phyloP scores from a whole-genome alignment of 1,284 basidiomycete species.

The Coniferiporia weirii region DNA sequence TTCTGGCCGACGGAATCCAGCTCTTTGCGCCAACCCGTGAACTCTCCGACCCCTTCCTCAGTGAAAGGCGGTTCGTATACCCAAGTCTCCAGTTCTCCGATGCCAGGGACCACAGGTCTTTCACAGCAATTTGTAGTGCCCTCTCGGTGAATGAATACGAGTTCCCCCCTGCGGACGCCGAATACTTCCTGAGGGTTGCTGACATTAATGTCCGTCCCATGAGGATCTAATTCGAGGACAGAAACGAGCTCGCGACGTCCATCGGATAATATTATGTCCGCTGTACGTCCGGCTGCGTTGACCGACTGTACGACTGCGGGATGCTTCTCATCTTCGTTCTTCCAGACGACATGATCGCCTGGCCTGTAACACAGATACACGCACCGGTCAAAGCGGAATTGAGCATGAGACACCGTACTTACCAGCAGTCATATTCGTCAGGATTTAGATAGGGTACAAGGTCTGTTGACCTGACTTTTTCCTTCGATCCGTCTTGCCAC shows the following conservation, averaged over 20 bases:
- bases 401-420: constrained; percentile 24
- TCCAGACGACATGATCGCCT: constrained; percentile 88
- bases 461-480: constrained; percentile 54
- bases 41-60: constrained; percentile 40
- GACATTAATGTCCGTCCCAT: constrained; percentile 42
- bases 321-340: constrained; percentile 61
- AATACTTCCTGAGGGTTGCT: constrained; percentile 46
- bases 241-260: constrained; percentile 63
- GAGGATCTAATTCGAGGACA: constrained; percentile 83
- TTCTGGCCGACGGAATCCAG: constrained; percentile 58
- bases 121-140: constrained; percentile 64
- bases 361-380: constrained; percentile 50
- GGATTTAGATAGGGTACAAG: constrained; percentile 81
- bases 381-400: background rate
- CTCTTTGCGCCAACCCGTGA: constrained; percentile 62
- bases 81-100: constrained; percentile 78
- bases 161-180: constrained; percentile 78
- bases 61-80: constrained; percentile 53
- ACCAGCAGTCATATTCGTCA: constrained; percentile 86
- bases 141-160: constrained; percentile 72
- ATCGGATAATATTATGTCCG: constrained; percentile 53
- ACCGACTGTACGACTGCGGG: constrained; percentile 79
- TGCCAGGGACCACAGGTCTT: constrained; percentile 62
- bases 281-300: constrained; percentile 67
- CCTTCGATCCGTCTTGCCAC: constrained; percentile 82